These are phyloP conservation scores for Aspergillus sp. DNA, from an alignment of 2,329 filamentous ascomycete species.

Conservation along the genomic window DNA sequence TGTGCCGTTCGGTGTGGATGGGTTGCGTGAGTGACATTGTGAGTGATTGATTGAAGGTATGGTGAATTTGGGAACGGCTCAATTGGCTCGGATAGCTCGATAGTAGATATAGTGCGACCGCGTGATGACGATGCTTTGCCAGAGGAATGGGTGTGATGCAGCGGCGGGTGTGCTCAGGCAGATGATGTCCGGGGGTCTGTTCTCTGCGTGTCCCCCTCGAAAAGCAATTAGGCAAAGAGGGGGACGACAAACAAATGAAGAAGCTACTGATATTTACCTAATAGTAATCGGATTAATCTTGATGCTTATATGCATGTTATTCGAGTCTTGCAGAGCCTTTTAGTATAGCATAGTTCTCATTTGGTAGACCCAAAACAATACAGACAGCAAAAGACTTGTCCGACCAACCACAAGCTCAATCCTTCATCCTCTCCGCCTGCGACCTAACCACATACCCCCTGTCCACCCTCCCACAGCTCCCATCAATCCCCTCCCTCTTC, in stretches of 20 bases:
- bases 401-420: not conserved
- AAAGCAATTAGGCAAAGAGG: not conserved
- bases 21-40: constrained; percentile 10
- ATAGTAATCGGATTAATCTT: not conserved
- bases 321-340: no score
- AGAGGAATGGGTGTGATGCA: not conserved
- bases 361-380: not conserved
- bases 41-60: not conserved
- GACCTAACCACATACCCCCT: not conserved
- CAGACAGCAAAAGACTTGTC: not conserved
- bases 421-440: not conserved
- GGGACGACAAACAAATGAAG: not conserved
- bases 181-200: not conserved
- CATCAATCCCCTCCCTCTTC: not conserved
- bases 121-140: no score
- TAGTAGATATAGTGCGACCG: no score
- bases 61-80: no score
- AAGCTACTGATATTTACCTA: no score
- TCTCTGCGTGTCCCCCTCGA: not conserved
- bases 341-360: no score
- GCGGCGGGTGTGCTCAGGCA: not conserved
- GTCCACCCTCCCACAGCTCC: not conserved
- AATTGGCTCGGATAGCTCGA: no score
- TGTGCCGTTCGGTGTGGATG: constrained; percentile 10
- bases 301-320: not conserved